A percentile compares a stretch with the other conserved stretches of the same genome.
These are phyloP conservation scores for Ogataea philodendri DNA, from an alignment of 805 yeast genomes.

Conservation along the genomic window DNA sequence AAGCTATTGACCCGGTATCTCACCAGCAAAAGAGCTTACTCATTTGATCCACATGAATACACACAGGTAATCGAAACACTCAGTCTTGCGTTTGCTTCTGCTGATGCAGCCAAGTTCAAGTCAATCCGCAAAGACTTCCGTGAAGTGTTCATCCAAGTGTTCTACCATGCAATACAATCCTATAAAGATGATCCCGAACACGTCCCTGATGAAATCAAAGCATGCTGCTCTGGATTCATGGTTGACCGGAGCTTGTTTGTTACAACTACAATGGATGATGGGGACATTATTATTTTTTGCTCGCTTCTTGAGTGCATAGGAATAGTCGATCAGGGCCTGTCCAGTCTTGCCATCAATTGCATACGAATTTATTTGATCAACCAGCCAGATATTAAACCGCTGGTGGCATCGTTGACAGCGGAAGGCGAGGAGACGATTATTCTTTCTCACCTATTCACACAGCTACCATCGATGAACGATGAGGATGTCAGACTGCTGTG, in stretches of 20 bases:
- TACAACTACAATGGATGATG: constrained; percentile 10
- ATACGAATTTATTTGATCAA: constrained; percentile 22
- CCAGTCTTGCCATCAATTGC: constrained; percentile 25
- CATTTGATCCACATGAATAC: no score
- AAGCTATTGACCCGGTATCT: constrained; percentile 9
- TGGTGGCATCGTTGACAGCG: background rate
- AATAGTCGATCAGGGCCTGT: constrained; percentile 9
- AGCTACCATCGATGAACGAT: constrained; percentile 21
- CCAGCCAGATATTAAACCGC: background rate
- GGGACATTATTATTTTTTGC: constrained; percentile 14
- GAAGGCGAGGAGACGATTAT: background rate
- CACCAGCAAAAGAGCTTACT: constrained; percentile 11
- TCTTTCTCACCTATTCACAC: constrained; percentile 5
- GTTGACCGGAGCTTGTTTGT: constrained; percentile 16
- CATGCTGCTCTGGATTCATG: constrained; percentile 28
- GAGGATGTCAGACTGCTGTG: constrained; percentile 19
- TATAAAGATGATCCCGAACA: constrained; percentile 9
- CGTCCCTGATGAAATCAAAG: constrained; percentile 9
- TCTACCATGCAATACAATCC: constrained; percentile 11
- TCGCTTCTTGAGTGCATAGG: constrained; percentile 17
- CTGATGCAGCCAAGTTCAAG: constrained; percentile 12
- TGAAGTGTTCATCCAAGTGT: constrained; percentile 17
- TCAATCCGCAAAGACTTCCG: constrained; percentile 20
- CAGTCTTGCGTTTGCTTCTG: no score
- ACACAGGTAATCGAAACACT: no score